phyloP scores from a whole-genome alignment of 495 filamentous ascomycete genomes.

The Xylaria telfairii region DNA sequence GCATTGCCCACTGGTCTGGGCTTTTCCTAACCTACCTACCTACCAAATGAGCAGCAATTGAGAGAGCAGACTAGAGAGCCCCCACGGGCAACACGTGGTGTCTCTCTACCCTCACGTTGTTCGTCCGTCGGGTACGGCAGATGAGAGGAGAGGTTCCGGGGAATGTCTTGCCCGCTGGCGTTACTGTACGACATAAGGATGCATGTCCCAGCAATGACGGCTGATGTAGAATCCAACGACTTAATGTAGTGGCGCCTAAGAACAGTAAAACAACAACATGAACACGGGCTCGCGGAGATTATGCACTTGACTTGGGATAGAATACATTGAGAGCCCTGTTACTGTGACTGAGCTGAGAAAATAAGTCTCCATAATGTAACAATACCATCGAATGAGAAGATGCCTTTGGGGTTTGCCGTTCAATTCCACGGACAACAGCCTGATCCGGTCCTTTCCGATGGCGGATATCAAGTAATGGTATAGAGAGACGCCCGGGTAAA shows the following conservation, averaged over 20 bases:
- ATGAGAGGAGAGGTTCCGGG: not conserved
- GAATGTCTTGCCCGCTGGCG: slow-evolving; percentile 16
- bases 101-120: not conserved
- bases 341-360: slow-evolving; percentile 21
- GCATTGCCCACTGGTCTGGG: not conserved
- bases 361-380: slow-evolving; percentile 4
- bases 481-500: slow-evolving; percentile 23
- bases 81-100: slow-evolving; percentile 21
- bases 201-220: not conserved
- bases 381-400: slow-evolving; percentile 15
- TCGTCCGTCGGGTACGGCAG: not conserved
- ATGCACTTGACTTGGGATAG: not conserved
- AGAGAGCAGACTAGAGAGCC: not conserved
- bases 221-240: not conserved
- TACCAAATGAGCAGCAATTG: not conserved
- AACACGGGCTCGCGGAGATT: not conserved
- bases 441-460: not conserved
- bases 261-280: not conserved
- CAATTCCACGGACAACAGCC: slow-evolving; percentile 3
- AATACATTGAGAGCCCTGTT: slow-evolving; percentile 13
- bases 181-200: not conserved
- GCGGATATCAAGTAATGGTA: slow-evolving; percentile 25
- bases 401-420: not conserved
- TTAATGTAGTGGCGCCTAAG: not conserved
- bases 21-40: not conserved